Conservation (phyloP, 2,329 filamentous ascomycete genomes). For the Penicillium sp. region DNA sequence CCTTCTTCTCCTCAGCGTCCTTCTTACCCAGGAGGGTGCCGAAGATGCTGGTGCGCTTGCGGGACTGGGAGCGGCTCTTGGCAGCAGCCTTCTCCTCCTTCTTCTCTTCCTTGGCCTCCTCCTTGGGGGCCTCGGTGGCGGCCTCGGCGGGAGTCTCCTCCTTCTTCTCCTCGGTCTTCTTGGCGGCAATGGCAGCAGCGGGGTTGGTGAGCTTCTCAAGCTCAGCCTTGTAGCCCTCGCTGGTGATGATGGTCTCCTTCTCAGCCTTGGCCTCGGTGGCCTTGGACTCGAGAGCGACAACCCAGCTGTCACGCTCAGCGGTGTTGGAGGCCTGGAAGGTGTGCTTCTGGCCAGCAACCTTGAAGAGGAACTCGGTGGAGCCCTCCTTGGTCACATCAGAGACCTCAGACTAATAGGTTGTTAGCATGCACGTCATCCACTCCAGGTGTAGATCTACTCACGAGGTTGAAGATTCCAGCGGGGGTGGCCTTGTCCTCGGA, state of each 20-base stretch:
- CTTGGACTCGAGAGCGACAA: slow-evolving; percentile 79
- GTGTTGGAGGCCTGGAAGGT: slow-evolving; percentile 78
- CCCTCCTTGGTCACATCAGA: slow-evolving; percentile 76
- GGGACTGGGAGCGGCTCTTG: slow-evolving; percentile 62
- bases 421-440: slow-evolving; percentile 30
- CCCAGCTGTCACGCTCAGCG: slow-evolving; percentile 89
- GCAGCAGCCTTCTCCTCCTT: slow-evolving; percentile 55
- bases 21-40: slow-evolving; percentile 63
- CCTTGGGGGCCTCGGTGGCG: slow-evolving; percentile 33
- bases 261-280: slow-evolving; percentile 69
- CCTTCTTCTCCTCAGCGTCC: slow-evolving; percentile 49
- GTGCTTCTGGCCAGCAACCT: slow-evolving; percentile 86
- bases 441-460: slow-evolving; percentile 49
- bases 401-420: slow-evolving; percentile 58
- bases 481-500: slow-evolving; percentile 78
- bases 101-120: slow-evolving; percentile 27
- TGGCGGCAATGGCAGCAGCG: slow-evolving; percentile 35
- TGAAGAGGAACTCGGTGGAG: slow-evolving; percentile 80
- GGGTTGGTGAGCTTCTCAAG: slow-evolving; percentile 67
- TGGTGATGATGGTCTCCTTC: slow-evolving; percentile 67
- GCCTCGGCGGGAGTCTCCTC: slow-evolving; percentile 37
- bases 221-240: slow-evolving; percentile 85
- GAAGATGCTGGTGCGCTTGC: slow-evolving; percentile 62
- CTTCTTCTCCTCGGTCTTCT: slow-evolving; percentile 26
- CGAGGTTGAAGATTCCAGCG: slow-evolving; percentile 80